phyloP scores from a whole-genome alignment of 2,329 filamentous ascomycete species.

The Harringtonia lauricola region DNA sequence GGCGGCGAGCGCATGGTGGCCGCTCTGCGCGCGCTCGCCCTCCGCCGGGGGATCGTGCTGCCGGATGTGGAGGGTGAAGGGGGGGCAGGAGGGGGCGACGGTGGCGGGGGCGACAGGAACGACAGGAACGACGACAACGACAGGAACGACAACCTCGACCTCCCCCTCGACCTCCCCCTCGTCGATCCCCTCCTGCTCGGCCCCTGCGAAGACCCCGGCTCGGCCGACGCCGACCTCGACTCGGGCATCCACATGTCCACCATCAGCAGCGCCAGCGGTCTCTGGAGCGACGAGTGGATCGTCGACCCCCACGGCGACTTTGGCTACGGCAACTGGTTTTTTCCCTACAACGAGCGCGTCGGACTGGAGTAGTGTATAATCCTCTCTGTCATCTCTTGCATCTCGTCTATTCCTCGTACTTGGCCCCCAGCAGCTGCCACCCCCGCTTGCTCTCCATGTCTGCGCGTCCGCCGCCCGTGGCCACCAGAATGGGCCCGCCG shows the following conservation, averaged over 20 bases:
- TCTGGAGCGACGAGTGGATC: constrained; percentile 8
- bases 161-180: background rate
- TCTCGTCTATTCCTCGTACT: constrained; percentile 4
- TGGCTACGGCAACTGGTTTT: constrained; percentile 10
- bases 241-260: constrained; percentile 5
- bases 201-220: background rate
- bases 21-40: constrained; percentile 1
- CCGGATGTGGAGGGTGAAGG: background rate
- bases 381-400: too few species aligned
- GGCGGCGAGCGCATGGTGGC: background rate
- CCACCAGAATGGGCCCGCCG: constrained; percentile 1
- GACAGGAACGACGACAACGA: background rate
- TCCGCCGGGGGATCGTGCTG: background rate
- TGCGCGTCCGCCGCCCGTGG: constrained; percentile 2
- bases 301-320: constrained; percentile 7
- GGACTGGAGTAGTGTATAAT: too few species aligned
- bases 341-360: constrained; percentile 9
- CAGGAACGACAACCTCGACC: background rate
- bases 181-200: background rate
- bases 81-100: background rate
- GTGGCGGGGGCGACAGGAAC: background rate
- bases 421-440: constrained; percentile 3
- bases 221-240: constrained; percentile 1
- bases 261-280: background rate
- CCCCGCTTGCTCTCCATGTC: constrained; percentile 1